Conservation (phyloP, 768 basidiomycete species). For the Russula foetens region DNA sequence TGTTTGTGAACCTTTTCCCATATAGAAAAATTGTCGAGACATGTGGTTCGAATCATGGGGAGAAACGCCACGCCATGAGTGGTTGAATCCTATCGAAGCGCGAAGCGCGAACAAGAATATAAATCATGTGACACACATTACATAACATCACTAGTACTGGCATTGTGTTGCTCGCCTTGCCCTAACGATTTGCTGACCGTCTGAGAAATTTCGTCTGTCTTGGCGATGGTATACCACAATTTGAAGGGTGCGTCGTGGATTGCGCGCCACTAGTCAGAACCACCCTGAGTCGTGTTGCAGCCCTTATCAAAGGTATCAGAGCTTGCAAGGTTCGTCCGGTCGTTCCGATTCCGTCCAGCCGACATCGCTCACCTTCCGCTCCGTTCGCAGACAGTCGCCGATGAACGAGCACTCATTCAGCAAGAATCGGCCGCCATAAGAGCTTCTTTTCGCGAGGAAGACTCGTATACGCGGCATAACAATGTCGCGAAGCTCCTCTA, state of each 20-base stretch:
- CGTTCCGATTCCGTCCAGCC: background rate
- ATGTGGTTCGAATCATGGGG: too few relatives aligned
- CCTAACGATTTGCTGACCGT: background rate
- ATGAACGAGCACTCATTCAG: constrained; percentile 94
- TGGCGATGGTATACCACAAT: constrained; percentile 71
- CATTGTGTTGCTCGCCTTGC: background rate
- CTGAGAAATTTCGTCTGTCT: background rate
- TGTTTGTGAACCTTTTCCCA: too few relatives aligned
- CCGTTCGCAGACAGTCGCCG: constrained; percentile 77
- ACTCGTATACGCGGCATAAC: constrained; percentile 90
- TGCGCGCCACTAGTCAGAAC: constrained; percentile 2
- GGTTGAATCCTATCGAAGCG: too few relatives aligned
- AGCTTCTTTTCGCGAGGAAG: constrained; percentile 95
- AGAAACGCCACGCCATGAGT: too few relatives aligned
- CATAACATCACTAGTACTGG: background rate
- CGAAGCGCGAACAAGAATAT: too few relatives aligned
- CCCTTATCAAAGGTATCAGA: constrained; percentile 96
- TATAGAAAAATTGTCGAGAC: too few relatives aligned
- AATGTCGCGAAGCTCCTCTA: constrained; percentile 97
- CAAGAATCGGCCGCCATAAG: constrained; percentile 97
- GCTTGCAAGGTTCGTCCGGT: constrained; percentile 68
- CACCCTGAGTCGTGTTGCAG: constrained; percentile 36
- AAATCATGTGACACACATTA: background rate
- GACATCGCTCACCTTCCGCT: constrained; percentile 19
- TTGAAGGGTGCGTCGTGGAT: constrained; percentile 55